Evolutionary conservation across 805 yeast genomes (phyloP).

Genomic region (Clavispora vitiphila): DNA sequence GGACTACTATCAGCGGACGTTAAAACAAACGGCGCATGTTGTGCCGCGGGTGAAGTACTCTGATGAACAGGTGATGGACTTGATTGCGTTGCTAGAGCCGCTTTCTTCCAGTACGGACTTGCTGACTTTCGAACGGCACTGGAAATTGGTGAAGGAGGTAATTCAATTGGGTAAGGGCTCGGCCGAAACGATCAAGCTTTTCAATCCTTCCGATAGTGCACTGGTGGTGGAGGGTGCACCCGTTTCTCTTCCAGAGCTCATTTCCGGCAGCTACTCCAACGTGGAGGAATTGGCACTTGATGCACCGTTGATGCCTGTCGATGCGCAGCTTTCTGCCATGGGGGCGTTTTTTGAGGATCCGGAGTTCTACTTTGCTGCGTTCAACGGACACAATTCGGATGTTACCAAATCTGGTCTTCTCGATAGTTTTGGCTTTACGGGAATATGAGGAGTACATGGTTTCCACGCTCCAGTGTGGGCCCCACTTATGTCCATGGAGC

Average conservation of each 20-base stretch:
- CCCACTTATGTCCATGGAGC: too few species aligned
- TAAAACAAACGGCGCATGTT: not conserved
- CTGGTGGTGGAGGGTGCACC: conserved; percentile 5
- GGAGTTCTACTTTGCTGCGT: conserved; percentile 7
- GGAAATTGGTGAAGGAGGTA: conserved; percentile 8
- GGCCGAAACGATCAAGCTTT: not conserved
- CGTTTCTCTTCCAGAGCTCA: not conserved
- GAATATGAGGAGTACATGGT: not conserved
- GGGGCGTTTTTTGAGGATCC: conserved; percentile 10
- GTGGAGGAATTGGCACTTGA: not conserved
- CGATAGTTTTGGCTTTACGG: not conserved
- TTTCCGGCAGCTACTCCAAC: not conserved
- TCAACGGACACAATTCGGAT: not conserved
- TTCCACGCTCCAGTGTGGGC: too few species aligned
- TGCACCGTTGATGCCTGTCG: not conserved
- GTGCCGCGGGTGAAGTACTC: not conserved
- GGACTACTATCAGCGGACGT: conserved; percentile 6
- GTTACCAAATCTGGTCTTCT: not conserved
- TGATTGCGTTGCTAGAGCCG: conserved; percentile 2
- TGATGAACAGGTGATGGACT: conserved; percentile 5
- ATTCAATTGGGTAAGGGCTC: conserved; percentile 6
- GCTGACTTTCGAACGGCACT: conserved; percentile 1
- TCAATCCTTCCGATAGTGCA: conserved; percentile 7
- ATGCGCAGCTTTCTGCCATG: conserved; percentile 3
- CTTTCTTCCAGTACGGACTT: not conserved